A percentile compares a stretch with the other conserved stretches of the same genome.
phyloP scores from a whole-genome alignment of 225 moss, liverwort and hornwort genomes.

The Sphagnum tenellum region DNA sequence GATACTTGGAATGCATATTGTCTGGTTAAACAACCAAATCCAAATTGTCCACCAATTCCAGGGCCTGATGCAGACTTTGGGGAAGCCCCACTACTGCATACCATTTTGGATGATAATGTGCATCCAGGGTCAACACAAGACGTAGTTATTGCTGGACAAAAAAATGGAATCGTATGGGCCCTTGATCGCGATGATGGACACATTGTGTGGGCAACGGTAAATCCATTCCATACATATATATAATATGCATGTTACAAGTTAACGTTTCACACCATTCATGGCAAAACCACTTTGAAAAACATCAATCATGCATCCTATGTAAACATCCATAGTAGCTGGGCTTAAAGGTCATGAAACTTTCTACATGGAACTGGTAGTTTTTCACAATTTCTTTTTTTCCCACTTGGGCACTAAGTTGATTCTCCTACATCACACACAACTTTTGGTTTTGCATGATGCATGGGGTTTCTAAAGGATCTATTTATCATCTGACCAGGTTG shows the following conservation, averaged over 20 bases:
- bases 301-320: no score
- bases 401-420: no score
- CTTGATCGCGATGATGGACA: constrained; percentile 13
- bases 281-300: no score
- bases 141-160: constrained; percentile 8
- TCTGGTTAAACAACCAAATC: not conserved
- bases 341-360: no score
- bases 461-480: no score
- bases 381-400: no score
- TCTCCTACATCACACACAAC: not conserved
- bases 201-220: constrained; percentile 20
- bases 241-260: no score
- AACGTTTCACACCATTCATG: no score
- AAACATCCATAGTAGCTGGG: no score
- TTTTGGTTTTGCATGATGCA: no score
- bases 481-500: constrained; percentile 6
- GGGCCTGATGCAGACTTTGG: constrained; percentile 30
- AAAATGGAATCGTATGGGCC: constrained; percentile 28
- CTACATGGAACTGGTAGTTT: no score
- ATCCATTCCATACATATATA: no score
- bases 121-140: not conserved
- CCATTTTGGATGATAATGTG: not conserved
- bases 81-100: constrained; percentile 20
- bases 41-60: constrained; percentile 10
- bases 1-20: constrained; percentile 17